Evolutionary conservation across 116 monocot genomes (phyloP).

Genomic region (Zostera marina): DNA sequence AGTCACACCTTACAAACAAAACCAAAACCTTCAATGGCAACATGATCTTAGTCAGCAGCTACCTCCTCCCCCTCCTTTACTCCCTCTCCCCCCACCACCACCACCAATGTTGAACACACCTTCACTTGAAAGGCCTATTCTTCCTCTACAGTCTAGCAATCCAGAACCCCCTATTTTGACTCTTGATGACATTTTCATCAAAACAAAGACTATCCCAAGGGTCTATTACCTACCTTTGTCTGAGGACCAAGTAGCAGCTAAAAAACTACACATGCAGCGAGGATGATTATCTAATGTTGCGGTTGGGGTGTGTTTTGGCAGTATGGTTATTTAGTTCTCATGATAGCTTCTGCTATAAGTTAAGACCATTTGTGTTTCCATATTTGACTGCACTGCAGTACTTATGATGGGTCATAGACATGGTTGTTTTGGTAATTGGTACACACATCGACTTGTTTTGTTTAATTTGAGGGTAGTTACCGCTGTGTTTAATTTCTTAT

Average conservation of each 20-base stretch:
- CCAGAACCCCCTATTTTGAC: constrained; percentile 57
- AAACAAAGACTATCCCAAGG: constrained; percentile 62
- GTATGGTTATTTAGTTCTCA: too few species aligned
- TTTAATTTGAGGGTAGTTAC: too few species aligned
- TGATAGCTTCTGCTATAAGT: too few species aligned
- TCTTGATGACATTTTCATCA: constrained; percentile 83
- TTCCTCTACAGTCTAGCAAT: constrained; percentile 24
- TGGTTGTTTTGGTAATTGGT: constrained; percentile 1
- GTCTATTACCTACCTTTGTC: constrained; percentile 77
- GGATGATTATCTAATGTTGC: constrained; percentile 4
- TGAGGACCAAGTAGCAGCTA: constrained; percentile 53
- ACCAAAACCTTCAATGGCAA: constrained; percentile 10
- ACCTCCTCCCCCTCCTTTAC: constrained; percentile 20
- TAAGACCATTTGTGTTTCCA: neutral
- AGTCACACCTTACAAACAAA: constrained; percentile 8
- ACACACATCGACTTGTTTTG: too few species aligned
- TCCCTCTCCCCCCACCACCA: constrained; percentile 18
- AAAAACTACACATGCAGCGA: constrained; percentile 18
- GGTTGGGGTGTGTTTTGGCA: too few species aligned
- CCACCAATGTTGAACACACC: constrained; percentile 16
- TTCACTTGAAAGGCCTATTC: constrained; percentile 14
- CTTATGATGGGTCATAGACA: neutral
- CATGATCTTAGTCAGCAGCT: constrained; percentile 23
- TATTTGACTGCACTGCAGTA: neutral
- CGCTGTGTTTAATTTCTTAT: too few species aligned